Conservation (phyloP, 305 asterid species). For the Solanum hybrid region DNA sequence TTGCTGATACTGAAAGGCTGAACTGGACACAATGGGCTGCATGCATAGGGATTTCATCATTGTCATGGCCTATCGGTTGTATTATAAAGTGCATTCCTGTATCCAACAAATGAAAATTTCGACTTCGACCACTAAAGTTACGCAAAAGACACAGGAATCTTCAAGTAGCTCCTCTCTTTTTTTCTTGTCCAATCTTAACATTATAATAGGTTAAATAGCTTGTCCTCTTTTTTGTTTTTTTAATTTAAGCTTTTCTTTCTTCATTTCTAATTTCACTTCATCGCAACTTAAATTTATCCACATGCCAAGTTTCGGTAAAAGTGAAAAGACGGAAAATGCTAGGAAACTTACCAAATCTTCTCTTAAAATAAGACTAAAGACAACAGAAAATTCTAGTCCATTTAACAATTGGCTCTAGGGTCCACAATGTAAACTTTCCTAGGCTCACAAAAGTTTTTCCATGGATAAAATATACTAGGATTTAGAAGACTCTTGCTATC, state of each 20-base stretch:
- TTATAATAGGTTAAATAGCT: not conserved
- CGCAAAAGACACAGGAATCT: not conserved
- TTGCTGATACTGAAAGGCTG: constrained; percentile 18
- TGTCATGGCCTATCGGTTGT: constrained; percentile 17
- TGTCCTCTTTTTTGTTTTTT: not conserved
- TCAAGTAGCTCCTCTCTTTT: not conserved
- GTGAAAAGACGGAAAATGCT: not conserved
- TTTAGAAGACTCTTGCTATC: not conserved
- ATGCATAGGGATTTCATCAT: constrained; percentile 12
- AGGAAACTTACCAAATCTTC: not conserved
- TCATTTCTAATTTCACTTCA: not conserved
- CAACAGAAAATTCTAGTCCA: not conserved
- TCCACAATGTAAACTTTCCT: not conserved
- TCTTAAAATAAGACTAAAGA: not conserved
- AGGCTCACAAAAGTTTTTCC: not conserved
- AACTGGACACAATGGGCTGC: constrained; percentile 16
- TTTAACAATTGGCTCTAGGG: not conserved
- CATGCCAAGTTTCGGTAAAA: not conserved
- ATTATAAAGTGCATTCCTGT: constrained; percentile 11
- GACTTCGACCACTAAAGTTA: not conserved
- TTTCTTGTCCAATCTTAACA: not conserved
- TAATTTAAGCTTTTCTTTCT: not conserved
- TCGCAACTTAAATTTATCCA: not conserved
- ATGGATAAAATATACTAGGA: not conserved
- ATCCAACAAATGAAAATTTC: not conserved